Percentiles rank a stretch among this genome's conserved stretches.
Evolutionary conservation across 768 basidiomycete genomes (phyloP).

Genomic region (Amanita exitialis): DNA sequence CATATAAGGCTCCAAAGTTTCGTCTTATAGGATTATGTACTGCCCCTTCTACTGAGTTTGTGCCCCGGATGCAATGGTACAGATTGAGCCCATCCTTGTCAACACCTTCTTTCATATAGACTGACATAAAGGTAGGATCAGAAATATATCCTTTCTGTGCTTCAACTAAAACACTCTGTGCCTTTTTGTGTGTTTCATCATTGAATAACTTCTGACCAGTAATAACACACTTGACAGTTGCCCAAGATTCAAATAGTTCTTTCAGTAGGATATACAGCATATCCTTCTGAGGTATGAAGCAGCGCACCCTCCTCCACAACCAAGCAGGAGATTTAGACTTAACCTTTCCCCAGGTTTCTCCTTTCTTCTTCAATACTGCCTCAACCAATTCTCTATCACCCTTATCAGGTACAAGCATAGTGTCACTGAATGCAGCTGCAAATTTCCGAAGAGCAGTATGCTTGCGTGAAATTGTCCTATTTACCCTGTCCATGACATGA

Average conservation of each 20-base stretch:
- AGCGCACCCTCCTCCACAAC: slow-evolving; percentile 9
- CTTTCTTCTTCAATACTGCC: slow-evolving; percentile 5
- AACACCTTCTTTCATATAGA: slow-evolving; percentile 8
- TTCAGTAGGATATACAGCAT: slow-evolving; percentile 9
- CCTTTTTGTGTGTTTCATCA: slow-evolving; percentile 4
- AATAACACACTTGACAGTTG: background rate
- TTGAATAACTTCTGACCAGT: background rate
- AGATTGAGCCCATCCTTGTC: slow-evolving; percentile 11
- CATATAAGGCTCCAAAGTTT: slow-evolving; percentile 15
- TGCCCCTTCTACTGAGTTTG: slow-evolving; percentile 16
- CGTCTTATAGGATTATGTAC: slow-evolving; percentile 12
- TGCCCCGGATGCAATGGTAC: slow-evolving; percentile 12
- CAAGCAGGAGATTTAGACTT: slow-evolving; percentile 6
- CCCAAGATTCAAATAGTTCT: slow-evolving; percentile 11
- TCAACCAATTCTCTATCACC: slow-evolving; percentile 8
- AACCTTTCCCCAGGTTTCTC: slow-evolving; percentile 6
- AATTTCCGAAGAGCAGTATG: slow-evolving; percentile 9
- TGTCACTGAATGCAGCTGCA: slow-evolving; percentile 12
- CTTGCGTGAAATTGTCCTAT: slow-evolving; percentile 6
- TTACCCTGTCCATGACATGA: slow-evolving; percentile 7
- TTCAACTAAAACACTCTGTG: slow-evolving; percentile 8
- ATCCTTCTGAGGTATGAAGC: slow-evolving; percentile 10
- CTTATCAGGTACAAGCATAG: slow-evolving; percentile 12
- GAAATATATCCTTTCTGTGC: slow-evolving; percentile 11
- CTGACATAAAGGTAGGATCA: slow-evolving; percentile 10